phyloP scores from a whole-genome alignment of 768 basidiomycete species.

The Lyophyllum shimeji region DNA sequence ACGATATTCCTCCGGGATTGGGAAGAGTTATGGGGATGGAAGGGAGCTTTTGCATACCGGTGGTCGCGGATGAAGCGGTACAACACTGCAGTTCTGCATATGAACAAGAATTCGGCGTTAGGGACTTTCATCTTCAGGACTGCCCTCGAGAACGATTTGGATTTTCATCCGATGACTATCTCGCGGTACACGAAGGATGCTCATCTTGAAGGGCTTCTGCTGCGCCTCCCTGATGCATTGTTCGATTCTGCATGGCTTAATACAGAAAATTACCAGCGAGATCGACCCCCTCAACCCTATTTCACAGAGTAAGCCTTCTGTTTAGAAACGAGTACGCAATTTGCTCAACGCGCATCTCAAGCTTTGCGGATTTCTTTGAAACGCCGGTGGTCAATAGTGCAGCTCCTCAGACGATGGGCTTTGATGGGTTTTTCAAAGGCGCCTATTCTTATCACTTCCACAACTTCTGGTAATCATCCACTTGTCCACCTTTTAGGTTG shows the following conservation, averaged over 20 bases:
- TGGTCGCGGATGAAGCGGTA: constrained; percentile 94
- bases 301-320: constrained; percentile 72
- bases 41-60: constrained; percentile 94
- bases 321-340: not conserved
- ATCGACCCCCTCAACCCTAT: constrained; percentile 92
- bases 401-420: constrained; percentile 84
- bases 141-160: constrained; percentile 88
- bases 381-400: constrained; percentile 73
- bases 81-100: constrained; percentile 93
- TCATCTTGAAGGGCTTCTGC: constrained; percentile 75
- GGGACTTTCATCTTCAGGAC: constrained; percentile 94
- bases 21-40: constrained; percentile 98
- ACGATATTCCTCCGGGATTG: constrained; percentile 95
- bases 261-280: constrained; percentile 87
- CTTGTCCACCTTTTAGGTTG: not conserved
- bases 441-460: constrained; percentile 97
- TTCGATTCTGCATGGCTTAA: constrained; percentile 98
- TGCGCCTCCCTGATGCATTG: constrained; percentile 90
- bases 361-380: constrained; percentile 88
- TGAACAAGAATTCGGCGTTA: constrained; percentile 91
- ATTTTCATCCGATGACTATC: constrained; percentile 98
- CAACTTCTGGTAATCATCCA: constrained; percentile 72
- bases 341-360: constrained; percentile 28
- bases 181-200: constrained; percentile 90
- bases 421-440: constrained; percentile 95